A percentile compares a stretch with the other conserved stretches of the same genome.
Evolutionary conservation across 768 basidiomycete genomes (phyloP).

Genomic region (Botryobasidium botryosum): DNA sequence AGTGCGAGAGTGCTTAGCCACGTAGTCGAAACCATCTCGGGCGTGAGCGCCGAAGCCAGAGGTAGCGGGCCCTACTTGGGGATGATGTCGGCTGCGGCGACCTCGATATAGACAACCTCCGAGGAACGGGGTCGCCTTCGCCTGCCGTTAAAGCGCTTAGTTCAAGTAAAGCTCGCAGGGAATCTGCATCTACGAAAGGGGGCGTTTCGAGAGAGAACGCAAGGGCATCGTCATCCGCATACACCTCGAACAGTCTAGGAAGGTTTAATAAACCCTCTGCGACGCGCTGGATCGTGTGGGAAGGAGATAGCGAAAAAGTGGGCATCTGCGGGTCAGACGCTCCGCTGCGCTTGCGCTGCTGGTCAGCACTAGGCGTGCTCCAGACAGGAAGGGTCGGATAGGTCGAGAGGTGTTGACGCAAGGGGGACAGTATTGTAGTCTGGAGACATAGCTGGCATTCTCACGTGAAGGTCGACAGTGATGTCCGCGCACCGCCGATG

Average conservation of each 20-base stretch:
- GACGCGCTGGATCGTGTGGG: slow-evolving; percentile 70
- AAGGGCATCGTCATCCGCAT: slow-evolving; percentile 80
- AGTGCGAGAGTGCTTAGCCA: slow-evolving; percentile 89
- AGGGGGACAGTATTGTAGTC: slow-evolving; percentile 66
- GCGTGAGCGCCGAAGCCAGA: slow-evolving; percentile 27
- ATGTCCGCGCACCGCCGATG: too few relatives aligned
- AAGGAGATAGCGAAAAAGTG: slow-evolving; percentile 85
- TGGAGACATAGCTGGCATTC: slow-evolving; percentile 67
- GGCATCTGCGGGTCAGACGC: slow-evolving; percentile 47
- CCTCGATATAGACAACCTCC: too few relatives aligned
- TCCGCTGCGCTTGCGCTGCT: slow-evolving; percentile 30
- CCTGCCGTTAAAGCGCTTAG: too few relatives aligned
- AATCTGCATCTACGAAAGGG: slow-evolving; percentile 45
- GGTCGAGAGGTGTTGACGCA: slow-evolving; percentile 48
- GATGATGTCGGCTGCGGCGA: too few relatives aligned
- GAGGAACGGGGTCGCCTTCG: too few relatives aligned
- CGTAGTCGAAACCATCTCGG: slow-evolving; percentile 70
- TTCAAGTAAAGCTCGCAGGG: slow-evolving; percentile 10
- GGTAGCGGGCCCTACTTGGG: too few relatives aligned
- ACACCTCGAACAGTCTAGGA: slow-evolving; percentile 84
- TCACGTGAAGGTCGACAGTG: too few relatives aligned
- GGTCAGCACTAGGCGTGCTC: slow-evolving; percentile 31
- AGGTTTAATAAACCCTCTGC: slow-evolving; percentile 91
- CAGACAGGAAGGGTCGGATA: slow-evolving; percentile 60
- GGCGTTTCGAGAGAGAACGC: slow-evolving; percentile 75